Evolutionary conservation across 2,329 filamentous ascomycete species (phyloP).

Genomic region (Coniella lustricola): DNA sequence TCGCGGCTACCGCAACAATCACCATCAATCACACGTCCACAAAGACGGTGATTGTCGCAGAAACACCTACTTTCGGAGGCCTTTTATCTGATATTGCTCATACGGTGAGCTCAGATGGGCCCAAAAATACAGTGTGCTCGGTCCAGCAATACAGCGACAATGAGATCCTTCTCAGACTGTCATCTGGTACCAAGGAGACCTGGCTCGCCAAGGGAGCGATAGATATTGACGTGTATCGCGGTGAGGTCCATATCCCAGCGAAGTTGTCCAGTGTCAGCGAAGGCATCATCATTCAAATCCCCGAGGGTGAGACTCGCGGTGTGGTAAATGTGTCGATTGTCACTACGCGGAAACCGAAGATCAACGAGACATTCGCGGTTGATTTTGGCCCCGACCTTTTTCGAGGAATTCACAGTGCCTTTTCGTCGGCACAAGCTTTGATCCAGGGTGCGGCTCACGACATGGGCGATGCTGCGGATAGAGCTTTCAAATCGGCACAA

Average conservation of each 20-base stretch:
- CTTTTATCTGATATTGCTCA: slow-evolving; percentile 33
- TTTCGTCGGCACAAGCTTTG: neutral
- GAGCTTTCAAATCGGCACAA: slow-evolving; percentile 21
- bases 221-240: slow-evolving; percentile 46
- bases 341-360: slow-evolving; percentile 51
- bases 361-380: slow-evolving; percentile 54
- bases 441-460: neutral
- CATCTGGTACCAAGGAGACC: slow-evolving; percentile 40
- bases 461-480: slow-evolving; percentile 22
- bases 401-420: slow-evolving; percentile 24
- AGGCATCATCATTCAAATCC: slow-evolving; percentile 46
- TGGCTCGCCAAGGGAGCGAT: slow-evolving; percentile 54
- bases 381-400: slow-evolving; percentile 49
- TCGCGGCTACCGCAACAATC: slow-evolving; percentile 24
- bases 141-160: slow-evolving; percentile 39
- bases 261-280: slow-evolving; percentile 41
- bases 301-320: slow-evolving; percentile 48
- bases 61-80: slow-evolving; percentile 29
- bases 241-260: slow-evolving; percentile 38
- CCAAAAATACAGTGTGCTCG: slow-evolving; percentile 34
- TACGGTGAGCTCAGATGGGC: slow-evolving; percentile 20
- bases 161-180: slow-evolving; percentile 48
- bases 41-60: slow-evolving; percentile 26
- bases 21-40: slow-evolving; percentile 32
- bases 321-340: slow-evolving; percentile 51